phyloP scores from a whole-genome alignment of 495 filamentous ascomycete species.

The Annulohypoxylon stygium region DNA sequence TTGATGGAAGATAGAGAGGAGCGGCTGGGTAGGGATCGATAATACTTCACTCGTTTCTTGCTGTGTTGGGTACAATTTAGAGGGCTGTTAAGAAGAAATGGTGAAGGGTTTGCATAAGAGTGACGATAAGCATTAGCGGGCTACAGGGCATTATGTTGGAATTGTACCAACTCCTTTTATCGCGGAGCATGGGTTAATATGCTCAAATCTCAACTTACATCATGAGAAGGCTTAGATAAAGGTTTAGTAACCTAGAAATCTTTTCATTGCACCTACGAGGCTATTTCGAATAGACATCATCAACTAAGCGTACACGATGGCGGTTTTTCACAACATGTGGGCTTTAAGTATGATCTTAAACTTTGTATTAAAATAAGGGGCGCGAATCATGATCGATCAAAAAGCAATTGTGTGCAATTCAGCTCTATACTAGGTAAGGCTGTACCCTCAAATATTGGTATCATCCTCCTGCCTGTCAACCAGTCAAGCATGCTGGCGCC shows the following conservation, averaged over 20 bases:
- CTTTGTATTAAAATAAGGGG: neutral
- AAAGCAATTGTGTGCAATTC: conserved; percentile 22
- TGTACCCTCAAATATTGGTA: conserved; percentile 27
- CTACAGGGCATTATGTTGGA: conserved; percentile 1
- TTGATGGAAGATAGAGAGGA: conserved; percentile 87
- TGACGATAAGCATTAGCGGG: conserved; percentile 9
- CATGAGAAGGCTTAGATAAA: conserved; percentile 2
- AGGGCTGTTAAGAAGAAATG: neutral
- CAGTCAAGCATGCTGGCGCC: neutral
- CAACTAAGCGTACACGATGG: neutral
- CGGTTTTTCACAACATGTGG: neutral
- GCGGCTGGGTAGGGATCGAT: conserved; percentile 80
- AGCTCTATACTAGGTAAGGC: conserved; percentile 13
- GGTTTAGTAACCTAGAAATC: neutral
- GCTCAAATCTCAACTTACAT: neutral
- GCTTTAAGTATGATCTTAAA: neutral
- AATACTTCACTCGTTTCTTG: neutral
- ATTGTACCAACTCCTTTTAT: conserved; percentile 2
- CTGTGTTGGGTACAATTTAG: neutral
- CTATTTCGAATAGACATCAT: neutral
- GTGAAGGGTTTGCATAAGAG: neutral
- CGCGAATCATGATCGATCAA: neutral
- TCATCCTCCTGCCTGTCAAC: conserved; percentile 21
- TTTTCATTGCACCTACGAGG: neutral
- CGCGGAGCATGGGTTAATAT: neutral